These are phyloP conservation scores for Teratosphaeriaceae sp. DNA, from an alignment of 2,329 filamentous ascomycete species.

Conservation along the genomic window DNA sequence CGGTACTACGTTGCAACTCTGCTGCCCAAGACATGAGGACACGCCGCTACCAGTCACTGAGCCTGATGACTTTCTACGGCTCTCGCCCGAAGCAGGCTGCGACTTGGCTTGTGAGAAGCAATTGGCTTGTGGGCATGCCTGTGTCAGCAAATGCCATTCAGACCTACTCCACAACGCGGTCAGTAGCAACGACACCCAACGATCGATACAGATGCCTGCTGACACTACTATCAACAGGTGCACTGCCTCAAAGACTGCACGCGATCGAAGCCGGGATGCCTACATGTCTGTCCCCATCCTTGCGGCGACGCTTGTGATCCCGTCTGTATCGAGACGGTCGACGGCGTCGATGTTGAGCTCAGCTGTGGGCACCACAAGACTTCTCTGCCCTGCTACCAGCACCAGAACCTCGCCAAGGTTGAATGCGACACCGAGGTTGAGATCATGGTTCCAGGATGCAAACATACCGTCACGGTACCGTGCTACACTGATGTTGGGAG, in stretches of 20 bases:
- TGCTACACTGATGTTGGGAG: conserved; percentile 45
- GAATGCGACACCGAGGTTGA: conserved; percentile 44
- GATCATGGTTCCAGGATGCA: conserved; percentile 48
- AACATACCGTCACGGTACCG: conserved; percentile 44
- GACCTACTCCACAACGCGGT: conserved; percentile 35
- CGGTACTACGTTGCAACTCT: conserved; percentile 46
- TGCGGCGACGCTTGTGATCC: conserved; percentile 38
- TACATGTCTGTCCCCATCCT: conserved; percentile 34
- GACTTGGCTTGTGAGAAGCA: conserved; percentile 40
- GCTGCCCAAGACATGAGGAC: conserved; percentile 55
- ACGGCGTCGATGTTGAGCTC: conserved; percentile 22
- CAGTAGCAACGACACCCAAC: no score
- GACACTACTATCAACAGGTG: no score
- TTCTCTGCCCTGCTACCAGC: conserved; percentile 20
- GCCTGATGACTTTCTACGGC: conserved; percentile 52
- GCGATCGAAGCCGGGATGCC: conserved; percentile 31
- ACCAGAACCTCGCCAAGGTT: conserved; percentile 41
- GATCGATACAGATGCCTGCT: no score
- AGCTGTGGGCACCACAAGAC: conserved; percentile 23
- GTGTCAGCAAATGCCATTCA: conserved; percentile 40
- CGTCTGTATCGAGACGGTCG: conserved; percentile 28
- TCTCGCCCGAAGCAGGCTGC: conserved; percentile 59
- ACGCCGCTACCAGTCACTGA: conserved; percentile 43
- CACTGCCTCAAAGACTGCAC: conserved; percentile 37
- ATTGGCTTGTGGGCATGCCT: conserved; percentile 41